Evolutionary conservation across 169 alveolate genomes (phyloP), one percentile per base, ranked within the genome.

Genomic region (Plasmodium sp.): DNA sequence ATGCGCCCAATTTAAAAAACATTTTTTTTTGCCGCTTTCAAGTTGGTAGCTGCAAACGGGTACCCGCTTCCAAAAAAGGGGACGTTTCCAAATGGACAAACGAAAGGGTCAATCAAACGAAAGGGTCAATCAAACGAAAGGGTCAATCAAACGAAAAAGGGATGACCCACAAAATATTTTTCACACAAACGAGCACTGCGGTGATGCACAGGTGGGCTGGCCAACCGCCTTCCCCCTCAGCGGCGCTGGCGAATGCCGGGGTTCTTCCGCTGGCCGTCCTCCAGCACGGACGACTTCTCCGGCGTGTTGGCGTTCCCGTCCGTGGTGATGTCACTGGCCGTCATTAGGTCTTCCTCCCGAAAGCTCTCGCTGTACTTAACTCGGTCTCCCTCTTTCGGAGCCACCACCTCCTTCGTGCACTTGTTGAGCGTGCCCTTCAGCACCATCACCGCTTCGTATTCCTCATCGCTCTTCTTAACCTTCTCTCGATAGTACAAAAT

Each of bases 381-480:
- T 39, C 14, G 2, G 41, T 51, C 45, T 39, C 27, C 34, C n/a
- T 22, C 22, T 14, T 2, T 10, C 71, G 41, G 56, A 80, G 31
- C n/a, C 36, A 67, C 12, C 6, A 67, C 12, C 6, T 39, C 16
- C 12, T 3, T 6, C 16, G 33, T 80, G 33, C 83, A 22, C 27
- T 56, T 62, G 34, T 79, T 27, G 10, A 6, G 71, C 41, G 45
- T 41, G 16, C 93, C 81, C 48, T 88, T 84, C 51, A 27, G 31
- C 45, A 79, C 90, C 74, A 88, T 58, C 14, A 56, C 16, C 31
- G 80, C 18, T 80, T 88, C 94, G 80, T 56, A 88, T 62, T 88
- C 91, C 3, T 88, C 83, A 88, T 88, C 88, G 34, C 86, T 88
- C 80, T 80, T 62, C 72, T 88, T 88, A 58, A 88, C 85, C 48